phyloP scores from a whole-genome alignment of 345 rosid genomes.

The Angophora floribunda region DNA sequence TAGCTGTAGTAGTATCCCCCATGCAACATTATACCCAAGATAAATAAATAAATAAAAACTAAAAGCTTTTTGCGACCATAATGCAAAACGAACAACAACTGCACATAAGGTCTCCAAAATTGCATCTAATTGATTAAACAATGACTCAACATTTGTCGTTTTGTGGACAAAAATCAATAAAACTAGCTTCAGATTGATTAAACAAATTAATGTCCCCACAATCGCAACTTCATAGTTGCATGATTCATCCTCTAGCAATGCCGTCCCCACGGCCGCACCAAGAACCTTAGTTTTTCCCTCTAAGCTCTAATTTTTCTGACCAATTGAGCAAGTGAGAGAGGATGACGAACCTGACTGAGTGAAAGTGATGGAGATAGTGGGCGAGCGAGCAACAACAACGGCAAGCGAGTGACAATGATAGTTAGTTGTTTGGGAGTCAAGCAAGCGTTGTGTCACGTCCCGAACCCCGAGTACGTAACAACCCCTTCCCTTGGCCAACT shows the following conservation, averaged over 20 bases:
- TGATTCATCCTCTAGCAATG: not conserved
- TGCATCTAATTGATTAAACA: not conserved
- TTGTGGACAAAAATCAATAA: too few relatives aligned
- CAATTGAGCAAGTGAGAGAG: not conserved
- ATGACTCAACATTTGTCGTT: not conserved
- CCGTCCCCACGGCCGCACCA: not conserved
- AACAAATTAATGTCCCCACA: too few relatives aligned
- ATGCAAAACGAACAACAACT: not conserved
- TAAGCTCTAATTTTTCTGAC: not conserved
- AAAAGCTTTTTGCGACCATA: not conserved
- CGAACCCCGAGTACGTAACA: too few relatives aligned
- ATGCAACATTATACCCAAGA: not conserved
- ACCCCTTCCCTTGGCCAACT: too few relatives aligned
- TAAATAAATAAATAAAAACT: too few relatives aligned
- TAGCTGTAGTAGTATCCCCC: not conserved
- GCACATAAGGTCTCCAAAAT: not conserved
- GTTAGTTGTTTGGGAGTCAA: not conserved
- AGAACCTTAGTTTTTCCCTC: not conserved
- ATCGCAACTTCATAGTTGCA: too few relatives aligned
- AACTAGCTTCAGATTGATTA: too few relatives aligned
- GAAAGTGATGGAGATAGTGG: not conserved
- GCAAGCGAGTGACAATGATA: not conserved
- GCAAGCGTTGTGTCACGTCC: too few relatives aligned
- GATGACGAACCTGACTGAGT: not conserved
- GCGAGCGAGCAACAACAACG: not conserved